Evolutionary conservation across 805 yeast genomes (phyloP).

Genomic region (Suhomyces prunicola): DNA sequence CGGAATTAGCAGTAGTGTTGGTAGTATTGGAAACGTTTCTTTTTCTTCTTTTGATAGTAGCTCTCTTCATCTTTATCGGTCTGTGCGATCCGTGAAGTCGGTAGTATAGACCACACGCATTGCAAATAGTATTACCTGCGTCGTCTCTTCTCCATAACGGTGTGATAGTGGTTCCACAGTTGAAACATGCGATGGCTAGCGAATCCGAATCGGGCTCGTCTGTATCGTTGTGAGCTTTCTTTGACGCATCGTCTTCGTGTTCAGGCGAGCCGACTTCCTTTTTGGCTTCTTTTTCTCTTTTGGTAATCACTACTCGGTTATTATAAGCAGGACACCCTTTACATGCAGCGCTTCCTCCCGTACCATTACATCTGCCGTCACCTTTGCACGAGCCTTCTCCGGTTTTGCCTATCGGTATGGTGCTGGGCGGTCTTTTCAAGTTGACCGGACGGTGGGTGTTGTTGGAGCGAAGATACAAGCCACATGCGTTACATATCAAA

Average conservation of each 20-base stretch:
- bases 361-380: conserved; percentile 80
- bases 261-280: neutral
- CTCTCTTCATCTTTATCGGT: conserved; percentile 71
- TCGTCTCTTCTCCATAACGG: conserved; percentile 87
- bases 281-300: conserved; percentile 9
- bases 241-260: conserved; percentile 1
- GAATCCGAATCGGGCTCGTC: conserved; percentile 32
- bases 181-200: conserved; percentile 72
- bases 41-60: conserved; percentile 71
- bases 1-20: neutral
- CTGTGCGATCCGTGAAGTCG: conserved; percentile 73
- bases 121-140: conserved; percentile 78
- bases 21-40: conserved; percentile 28
- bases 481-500: conserved; percentile 58
- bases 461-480: conserved; percentile 56
- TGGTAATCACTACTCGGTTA: conserved; percentile 54
- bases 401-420: conserved; percentile 39
- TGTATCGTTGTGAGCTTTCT: neutral
- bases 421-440: conserved; percentile 55
- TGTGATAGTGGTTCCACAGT: conserved; percentile 81
- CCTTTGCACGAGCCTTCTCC: conserved; percentile 65
- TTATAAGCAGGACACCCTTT: conserved; percentile 81
- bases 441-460: conserved; percentile 64
- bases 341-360: conserved; percentile 80
- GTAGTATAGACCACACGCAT: conserved; percentile 82